Base-by-base conservation (phyloP, 2,329 filamentous ascomycete genomes). In the Penicillium sp. region DNA sequence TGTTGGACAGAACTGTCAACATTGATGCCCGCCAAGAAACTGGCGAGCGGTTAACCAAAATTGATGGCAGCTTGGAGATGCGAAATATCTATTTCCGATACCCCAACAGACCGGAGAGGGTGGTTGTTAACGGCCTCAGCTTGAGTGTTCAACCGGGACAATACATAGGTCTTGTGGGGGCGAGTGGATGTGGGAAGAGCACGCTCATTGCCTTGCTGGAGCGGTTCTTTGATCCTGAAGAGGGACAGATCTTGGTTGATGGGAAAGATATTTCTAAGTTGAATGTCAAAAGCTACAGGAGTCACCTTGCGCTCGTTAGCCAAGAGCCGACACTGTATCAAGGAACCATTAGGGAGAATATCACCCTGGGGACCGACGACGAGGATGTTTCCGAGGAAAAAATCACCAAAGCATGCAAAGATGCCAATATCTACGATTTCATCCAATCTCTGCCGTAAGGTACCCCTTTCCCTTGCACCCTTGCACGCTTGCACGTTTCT, bases 131-230 rank as follows among this genome's bases (percentile, higher is more conserved):
- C 1, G 57, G 54, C 1, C 25, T 68, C 11, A 55, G 27, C 15
- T 45, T 71, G 19, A 55, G 33, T 43, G 71, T 81, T 11, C n/a
- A 46, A 16, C 15, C 52, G 2, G 77, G 77, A 16, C 76, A 79
- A 59, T 79, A 78, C 56, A 67, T 79, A 73, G 94, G 93, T 0
- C 83, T 97, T 2, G 93, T 97, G 7, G 94, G 94, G 15, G 88
- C 92, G 0, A 93, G 89, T 47, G 93, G 94, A 2, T 96, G 92
- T 69, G 94, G 94, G 56, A 97, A 97, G 79, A 91, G 87, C 46
- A 97, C 94, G 0, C 94, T 92, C 0, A 96, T 97, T 70, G 89
- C 91, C 4, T 82, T 97, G 3, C 79, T 97, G 29, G 93, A 97
- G 73, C 88, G 93, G 33, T 97, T 97, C 78, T 97, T 97, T 70